Percentiles rank a stretch among this genome's conserved stretches.
Evolutionary conservation across 1,284 basidiomycete species (phyloP).

Genomic region (Malassezia psittaci): DNA sequence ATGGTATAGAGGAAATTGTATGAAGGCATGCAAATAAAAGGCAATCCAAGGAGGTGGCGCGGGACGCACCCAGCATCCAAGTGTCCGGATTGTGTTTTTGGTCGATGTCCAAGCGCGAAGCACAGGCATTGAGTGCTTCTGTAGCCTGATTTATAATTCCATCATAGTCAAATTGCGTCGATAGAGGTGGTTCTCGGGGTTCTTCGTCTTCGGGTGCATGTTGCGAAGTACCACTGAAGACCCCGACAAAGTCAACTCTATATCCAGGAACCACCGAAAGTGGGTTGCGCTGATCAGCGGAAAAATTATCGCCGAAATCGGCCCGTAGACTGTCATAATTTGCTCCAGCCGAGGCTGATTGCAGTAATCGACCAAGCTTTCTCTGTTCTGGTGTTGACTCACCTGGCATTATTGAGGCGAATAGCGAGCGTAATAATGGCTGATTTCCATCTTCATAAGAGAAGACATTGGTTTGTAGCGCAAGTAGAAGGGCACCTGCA

Average conservation of each 20-base stretch:
- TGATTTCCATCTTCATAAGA: not conserved
- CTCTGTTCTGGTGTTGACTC: constrained; percentile 4
- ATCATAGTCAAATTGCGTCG: constrained; percentile 5
- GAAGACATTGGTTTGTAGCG: not conserved
- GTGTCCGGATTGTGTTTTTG: not conserved
- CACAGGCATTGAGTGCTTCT: constrained; percentile 9
- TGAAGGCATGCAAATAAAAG: constrained; percentile 11
- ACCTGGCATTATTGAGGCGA: constrained; percentile 2
- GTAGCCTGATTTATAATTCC: constrained; percentile 2
- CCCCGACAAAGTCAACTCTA: constrained; percentile 10
- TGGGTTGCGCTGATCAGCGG: constrained; percentile 7
- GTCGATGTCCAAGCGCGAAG: constrained; percentile 3
- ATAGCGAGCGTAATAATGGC: constrained; percentile 7
- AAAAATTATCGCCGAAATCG: not conserved
- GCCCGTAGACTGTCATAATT: not conserved
- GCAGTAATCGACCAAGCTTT: not conserved
- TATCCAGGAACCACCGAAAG: constrained; percentile 12
- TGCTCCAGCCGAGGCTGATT: constrained; percentile 3
- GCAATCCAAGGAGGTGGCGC: constrained; percentile 5
- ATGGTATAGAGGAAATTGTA: not conserved
- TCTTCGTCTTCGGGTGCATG: not conserved
- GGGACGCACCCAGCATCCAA: constrained; percentile 14
- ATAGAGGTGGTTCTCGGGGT: not conserved
- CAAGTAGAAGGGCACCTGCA: constrained; percentile 3
- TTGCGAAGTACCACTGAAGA: constrained; percentile 8